phyloP scores from a whole-genome alignment of 352 stramenopile genomes.

The Phytophthora fragariaefolia region DNA sequence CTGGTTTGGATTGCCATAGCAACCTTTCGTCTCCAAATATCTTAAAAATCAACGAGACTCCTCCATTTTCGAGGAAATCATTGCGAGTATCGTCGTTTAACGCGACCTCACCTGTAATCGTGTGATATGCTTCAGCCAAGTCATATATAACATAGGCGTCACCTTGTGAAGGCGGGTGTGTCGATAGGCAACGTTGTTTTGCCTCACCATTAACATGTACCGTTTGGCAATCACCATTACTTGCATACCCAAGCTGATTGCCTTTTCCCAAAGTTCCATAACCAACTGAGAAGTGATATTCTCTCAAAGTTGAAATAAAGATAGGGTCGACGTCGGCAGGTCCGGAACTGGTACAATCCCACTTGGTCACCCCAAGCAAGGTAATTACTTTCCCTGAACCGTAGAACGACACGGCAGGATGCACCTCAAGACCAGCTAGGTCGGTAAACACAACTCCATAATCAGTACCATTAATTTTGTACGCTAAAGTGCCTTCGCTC shows the following conservation, averaged over 20 bases:
- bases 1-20: conserved; percentile 79
- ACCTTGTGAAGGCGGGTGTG: conserved; percentile 72
- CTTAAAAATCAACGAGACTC: conserved; percentile 66
- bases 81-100: conserved; percentile 80
- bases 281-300: conserved; percentile 81
- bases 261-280: conserved; percentile 84
- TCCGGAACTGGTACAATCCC: conserved; percentile 49
- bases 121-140: conserved; percentile 63
- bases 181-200: conserved; percentile 81
- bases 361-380: conserved; percentile 78
- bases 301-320: conserved; percentile 78
- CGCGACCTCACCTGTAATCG: conserved; percentile 59
- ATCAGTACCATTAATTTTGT: conserved; percentile 92
- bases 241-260: conserved; percentile 77
- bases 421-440: conserved; percentile 81
- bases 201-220: conserved; percentile 70
- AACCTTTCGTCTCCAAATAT: conserved; percentile 72
- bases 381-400: conserved; percentile 90
- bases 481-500: conserved; percentile 82
- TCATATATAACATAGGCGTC: conserved; percentile 88
- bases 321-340: conserved; percentile 59
- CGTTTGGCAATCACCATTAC: conserved; percentile 42
- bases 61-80: conserved; percentile 65
- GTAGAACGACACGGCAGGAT: conserved; percentile 90
- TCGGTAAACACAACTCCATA: conserved; percentile 89